Percentiles rank a stretch among this genome's conserved stretches.
phyloP scores from a whole-genome alignment of 768 basidiomycete genomes.

The Russula virescens region DNA sequence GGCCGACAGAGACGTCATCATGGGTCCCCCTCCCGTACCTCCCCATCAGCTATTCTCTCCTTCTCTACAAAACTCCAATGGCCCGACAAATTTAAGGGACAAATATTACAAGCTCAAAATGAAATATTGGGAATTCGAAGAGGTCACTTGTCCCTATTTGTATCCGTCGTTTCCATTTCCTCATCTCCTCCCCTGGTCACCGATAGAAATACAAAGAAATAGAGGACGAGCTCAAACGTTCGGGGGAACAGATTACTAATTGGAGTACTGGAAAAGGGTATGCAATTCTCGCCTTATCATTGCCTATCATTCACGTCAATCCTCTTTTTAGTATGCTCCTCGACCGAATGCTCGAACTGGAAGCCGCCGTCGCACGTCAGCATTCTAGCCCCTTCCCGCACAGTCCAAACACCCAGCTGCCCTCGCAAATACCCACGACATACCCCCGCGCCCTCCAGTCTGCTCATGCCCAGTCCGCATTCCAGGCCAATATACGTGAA shows the following conservation, averaged over 20 bases:
- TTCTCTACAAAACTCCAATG: constrained; percentile 31
- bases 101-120: constrained; percentile 64
- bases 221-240: constrained; percentile 48
- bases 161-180: neutral
- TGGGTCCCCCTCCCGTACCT: constrained; percentile 44
- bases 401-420: constrained; percentile 23
- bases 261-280: constrained; percentile 61
- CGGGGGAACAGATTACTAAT: constrained; percentile 57
- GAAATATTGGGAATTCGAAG: constrained; percentile 61
- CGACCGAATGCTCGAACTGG: constrained; percentile 58
- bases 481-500: constrained; percentile 44
- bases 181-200: neutral
- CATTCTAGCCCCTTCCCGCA: constrained; percentile 23
- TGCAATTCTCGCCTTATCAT: constrained; percentile 28
- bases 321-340: constrained; percentile 41
- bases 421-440: constrained; percentile 40
- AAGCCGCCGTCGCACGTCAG: constrained; percentile 36
- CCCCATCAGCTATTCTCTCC: constrained; percentile 32
- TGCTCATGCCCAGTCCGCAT: constrained; percentile 38
- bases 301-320: constrained; percentile 18
- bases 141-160: constrained; percentile 39
- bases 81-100: constrained; percentile 46
- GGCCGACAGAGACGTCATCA: constrained; percentile 45
- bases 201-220: constrained; percentile 55
- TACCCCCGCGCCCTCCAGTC: constrained; percentile 46